Evolutionary conservation across 2,329 filamentous ascomycete genomes (phyloP).

Genomic region (Aphanoascus verrucosus): DNA sequence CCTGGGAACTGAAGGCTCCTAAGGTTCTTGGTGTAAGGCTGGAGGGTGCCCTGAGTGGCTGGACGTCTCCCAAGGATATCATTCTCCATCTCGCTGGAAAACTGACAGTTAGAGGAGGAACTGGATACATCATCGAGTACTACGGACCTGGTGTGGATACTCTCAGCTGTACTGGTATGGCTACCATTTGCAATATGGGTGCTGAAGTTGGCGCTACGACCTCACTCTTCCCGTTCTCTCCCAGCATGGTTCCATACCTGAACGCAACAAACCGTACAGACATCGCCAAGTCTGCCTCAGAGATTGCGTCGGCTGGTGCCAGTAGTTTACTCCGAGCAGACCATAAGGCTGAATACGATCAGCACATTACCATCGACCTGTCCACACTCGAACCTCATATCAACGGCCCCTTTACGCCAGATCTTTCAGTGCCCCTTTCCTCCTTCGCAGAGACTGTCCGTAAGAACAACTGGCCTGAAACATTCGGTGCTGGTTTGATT

Average conservation of each 20-base stretch:
- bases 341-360: conserved; percentile 72
- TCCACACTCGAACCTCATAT: conserved; percentile 87
- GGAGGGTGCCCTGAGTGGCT: conserved; percentile 72
- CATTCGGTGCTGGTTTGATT: conserved; percentile 84
- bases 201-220: conserved; percentile 88
- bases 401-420: conserved; percentile 93
- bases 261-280: conserved; percentile 66
- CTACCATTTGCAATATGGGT: conserved; percentile 83
- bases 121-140: conserved; percentile 90
- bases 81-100: conserved; percentile 82
- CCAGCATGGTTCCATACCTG: conserved; percentile 74
- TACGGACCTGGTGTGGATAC: conserved; percentile 81
- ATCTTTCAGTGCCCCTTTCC: conserved; percentile 84
- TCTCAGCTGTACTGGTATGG: conserved; percentile 85
- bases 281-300: conserved; percentile 57
- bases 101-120: conserved; percentile 86
- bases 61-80: conserved; percentile 91
- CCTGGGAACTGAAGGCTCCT: conserved; percentile 95
- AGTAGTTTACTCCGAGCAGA: conserved; percentile 65
- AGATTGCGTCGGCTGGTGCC: conserved; percentile 49
- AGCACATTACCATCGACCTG: conserved; percentile 81
- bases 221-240: conserved; percentile 85
- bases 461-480: conserved; percentile 79
- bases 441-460: conserved; percentile 76
- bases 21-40: conserved; percentile 78